Base-by-base conservation (phyloP, 164 flowering plant species). In the Amborella trichopoda region DNA sequence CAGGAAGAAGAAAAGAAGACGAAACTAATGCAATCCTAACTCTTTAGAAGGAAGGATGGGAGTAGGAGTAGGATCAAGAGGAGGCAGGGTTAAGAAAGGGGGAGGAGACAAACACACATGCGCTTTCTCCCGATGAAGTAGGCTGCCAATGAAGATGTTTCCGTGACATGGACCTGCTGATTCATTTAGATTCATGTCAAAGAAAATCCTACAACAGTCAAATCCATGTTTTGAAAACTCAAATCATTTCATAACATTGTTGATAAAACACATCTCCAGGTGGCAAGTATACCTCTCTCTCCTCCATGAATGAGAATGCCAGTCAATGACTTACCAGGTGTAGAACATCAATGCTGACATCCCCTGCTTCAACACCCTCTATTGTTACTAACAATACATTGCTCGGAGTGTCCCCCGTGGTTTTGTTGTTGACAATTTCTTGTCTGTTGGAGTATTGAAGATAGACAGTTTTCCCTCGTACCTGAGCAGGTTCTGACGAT, bases 301-400 rank as follows among this genome's bases (percentile, higher is more conserved):
- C 48, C 19, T 18, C 18, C 27, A 44, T n/a, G n/a, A 44, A 44
- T 23, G 28, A 25, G 24, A 44, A 19, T 32, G 18, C 5, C 11
- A 16, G 14, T 18, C 19, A 4, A 11, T 26, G 6, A 19, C 6
- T 64, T 69, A 87, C 96, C 83, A 87, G 63, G 59, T 87, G 96
- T 64, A 87, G 75, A 26, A 79, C 85, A 53, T 87, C 96, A 20
- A 83, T 87, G 76, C 90, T 81, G 66, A 87, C 93, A 63, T 83
- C 85, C 0, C 80, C 80, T 40, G 94, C 90, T 64, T 83, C 87
- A 23, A 76, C 94, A 52, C 94, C 94, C 65, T 81, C 96, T 23
- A 87, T 83, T 8, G 87, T 87, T 12, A 87, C 96, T 52, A 87
- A 61, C 62, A 87, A 64, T 22, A 87, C 96, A 69, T 87, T 87